Evolutionary conservation across 2,329 filamentous ascomycete species (phyloP), one percentile per base, ranked within the genome.

Genomic region (Macrophomina phaseolina): DNA sequence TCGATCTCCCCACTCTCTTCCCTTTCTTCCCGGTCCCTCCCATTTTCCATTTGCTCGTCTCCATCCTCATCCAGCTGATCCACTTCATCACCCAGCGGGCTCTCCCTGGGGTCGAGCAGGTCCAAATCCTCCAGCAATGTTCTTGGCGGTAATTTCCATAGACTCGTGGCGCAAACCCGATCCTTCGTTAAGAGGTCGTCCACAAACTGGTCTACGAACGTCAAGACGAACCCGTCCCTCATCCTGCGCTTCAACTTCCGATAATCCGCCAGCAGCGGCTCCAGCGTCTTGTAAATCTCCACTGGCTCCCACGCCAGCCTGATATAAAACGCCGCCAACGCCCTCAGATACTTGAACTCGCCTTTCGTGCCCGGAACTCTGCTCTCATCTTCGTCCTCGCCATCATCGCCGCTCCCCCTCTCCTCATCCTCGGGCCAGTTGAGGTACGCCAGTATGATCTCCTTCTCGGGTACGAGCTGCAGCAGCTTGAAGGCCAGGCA

Each of bases 401-500:
- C 78, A 80, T 92, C 93, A 77, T 94, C 93, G 9, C 30, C 23
- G 77, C 93, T 93, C 65, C 88, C 81, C 23, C 42, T 28, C 77
- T 93, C 93, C 65, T 88, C 81, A 45, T 91, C 89, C 53, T 89
- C 93, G 65, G 90, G 90, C 73, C 90, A 90, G 66, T 87, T 82
- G 36, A 99, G 80, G 77, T 97, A 97, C 75, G 93, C 92, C 48
- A 87, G 79, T 34, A 99, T 82, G 40, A 98, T 87, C 51, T 90
- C 91, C 76, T 92, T 90, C 68, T 88, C 87, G 1, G 95, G 95
- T 32, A 89, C 89, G 9, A 99, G 86, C 81, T 97, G 93, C 66
- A 98, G 86, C 63, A 99, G 85, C 83, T 98, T 99, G 81, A 99
- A 97, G 2, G 91, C 91, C 3, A 99, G 86, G 75, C 95, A 99